phyloP scores from a whole-genome alignment of 176 grass and related monocot genomes.

The Ampelocalamus luodianensis region DNA sequence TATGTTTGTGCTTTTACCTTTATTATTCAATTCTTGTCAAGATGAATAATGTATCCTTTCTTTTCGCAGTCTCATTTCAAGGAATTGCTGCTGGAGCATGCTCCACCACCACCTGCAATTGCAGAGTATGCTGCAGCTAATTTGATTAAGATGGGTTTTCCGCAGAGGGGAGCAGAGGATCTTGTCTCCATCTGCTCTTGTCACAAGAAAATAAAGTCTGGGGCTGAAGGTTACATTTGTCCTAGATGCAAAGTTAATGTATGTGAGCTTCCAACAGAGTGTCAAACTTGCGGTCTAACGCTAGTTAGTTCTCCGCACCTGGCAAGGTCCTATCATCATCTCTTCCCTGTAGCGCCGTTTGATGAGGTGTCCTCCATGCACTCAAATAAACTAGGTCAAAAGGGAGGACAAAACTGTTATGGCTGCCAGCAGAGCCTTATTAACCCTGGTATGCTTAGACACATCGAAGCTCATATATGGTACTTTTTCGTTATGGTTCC shows the following conservation, averaged over 20 bases:
- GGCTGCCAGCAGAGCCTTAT: constrained; percentile 81
- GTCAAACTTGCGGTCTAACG: constrained; percentile 85
- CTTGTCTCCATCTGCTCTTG: constrained; percentile 97
- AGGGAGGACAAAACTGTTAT: constrained; percentile 77
- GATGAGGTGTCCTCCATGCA: constrained; percentile 72
- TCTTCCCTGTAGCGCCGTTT: constrained; percentile 87
- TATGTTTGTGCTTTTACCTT: constrained; percentile 46
- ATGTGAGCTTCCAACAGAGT: constrained; percentile 92
- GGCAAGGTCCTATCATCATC: constrained; percentile 96
- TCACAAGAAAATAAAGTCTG: constrained; percentile 89
- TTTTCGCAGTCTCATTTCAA: constrained; percentile 87
- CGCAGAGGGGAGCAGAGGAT: constrained; percentile 95
- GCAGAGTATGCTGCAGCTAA: constrained; percentile 95
- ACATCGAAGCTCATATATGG: background rate
- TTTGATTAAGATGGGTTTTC: constrained; percentile 99
- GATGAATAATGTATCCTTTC: constrained; percentile 41
- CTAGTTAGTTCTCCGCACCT: constrained; percentile 95
- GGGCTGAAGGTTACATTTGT: constrained; percentile 88
- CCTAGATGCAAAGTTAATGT: constrained; percentile 97
- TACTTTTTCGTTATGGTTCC: constrained; percentile 7
- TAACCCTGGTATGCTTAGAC: constrained; percentile 61
- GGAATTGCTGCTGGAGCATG: constrained; percentile 90
- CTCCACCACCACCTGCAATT: constrained; percentile 88
- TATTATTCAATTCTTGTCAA: constrained; percentile 11
- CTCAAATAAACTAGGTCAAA: constrained; percentile 70